A percentile compares a stretch with the other conserved stretches of the same genome.
phyloP scores from a whole-genome alignment of 1,139 yeast species.

The Candida frijolesensis region DNA sequence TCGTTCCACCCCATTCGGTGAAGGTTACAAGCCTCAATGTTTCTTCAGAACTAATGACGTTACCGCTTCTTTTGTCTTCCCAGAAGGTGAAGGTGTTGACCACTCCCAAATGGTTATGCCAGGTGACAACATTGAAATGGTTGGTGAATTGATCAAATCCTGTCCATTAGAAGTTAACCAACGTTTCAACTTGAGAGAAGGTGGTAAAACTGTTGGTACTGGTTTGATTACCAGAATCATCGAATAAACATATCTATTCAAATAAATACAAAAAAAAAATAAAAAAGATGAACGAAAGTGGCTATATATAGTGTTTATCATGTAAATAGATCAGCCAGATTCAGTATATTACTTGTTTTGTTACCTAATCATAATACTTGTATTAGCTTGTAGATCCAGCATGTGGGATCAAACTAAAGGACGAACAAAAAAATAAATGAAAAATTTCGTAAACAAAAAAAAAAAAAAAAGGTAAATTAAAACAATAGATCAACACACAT shows the following conservation, averaged over 20 bases:
- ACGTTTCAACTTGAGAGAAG: constrained; percentile 99
- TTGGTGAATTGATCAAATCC: constrained; percentile 85
- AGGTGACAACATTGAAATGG: constrained; percentile 98
- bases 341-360: background rate
- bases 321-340: constrained; percentile 3
- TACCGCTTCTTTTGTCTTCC: constrained; percentile 89
- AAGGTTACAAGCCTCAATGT: constrained; percentile 97
- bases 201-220: constrained; percentile 99
- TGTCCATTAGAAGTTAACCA: constrained; percentile 95
- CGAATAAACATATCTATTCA: constrained; percentile 44
- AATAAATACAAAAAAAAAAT: background rate
- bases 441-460: background rate
- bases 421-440: background rate
- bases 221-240: constrained; percentile 95
- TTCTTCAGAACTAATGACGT: constrained; percentile 96
- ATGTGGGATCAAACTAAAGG: background rate
- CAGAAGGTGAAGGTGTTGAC: constrained; percentile 80
- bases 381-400: too few species aligned
- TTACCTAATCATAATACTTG: background rate
- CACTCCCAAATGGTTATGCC: constrained; percentile 93
- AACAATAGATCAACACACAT: background rate
- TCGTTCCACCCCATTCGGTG: constrained; percentile 96
- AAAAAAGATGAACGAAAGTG: background rate
- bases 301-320: constrained; percentile 1
- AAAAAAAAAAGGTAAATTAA: background rate